These are phyloP conservation scores for Geoglossum cookeanum DNA, from an alignment of 2,329 filamentous ascomycete genomes.

Conservation along the genomic window DNA sequence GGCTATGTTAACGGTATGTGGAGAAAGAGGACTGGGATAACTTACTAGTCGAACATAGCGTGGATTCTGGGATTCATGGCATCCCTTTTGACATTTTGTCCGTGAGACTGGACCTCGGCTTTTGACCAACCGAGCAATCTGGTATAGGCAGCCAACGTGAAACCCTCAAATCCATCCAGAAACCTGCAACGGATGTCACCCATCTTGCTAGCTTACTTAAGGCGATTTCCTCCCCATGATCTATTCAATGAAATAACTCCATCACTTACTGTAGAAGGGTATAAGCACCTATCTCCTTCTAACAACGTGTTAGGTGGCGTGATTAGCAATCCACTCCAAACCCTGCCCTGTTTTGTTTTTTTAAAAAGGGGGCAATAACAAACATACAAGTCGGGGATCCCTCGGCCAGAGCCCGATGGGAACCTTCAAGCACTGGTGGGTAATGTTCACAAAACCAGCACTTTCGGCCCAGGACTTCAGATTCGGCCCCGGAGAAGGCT, in stretches of 20 bases:
- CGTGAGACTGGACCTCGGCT: background rate
- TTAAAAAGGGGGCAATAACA: background rate
- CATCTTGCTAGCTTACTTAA: background rate
- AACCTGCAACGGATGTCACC: background rate
- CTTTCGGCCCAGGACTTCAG: background rate
- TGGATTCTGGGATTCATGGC: background rate
- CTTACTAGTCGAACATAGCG: background rate
- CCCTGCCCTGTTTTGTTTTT: no score
- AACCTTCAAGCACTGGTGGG: background rate
- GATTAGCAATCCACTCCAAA: background rate
- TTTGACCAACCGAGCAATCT: background rate
- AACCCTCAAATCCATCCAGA: background rate
- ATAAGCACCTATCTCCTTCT: background rate
- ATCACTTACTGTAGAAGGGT: background rate
- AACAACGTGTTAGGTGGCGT: background rate
- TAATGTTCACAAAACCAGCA: background rate
- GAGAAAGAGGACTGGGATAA: no score
- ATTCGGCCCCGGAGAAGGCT: background rate
- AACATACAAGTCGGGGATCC: background rate
- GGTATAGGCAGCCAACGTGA: background rate
- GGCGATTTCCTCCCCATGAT: background rate
- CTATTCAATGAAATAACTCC: background rate
- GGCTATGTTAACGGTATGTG: background rate
- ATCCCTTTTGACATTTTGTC: background rate
- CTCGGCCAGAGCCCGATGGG: constrained; percentile 1